Base-by-base conservation (phyloP, 805 yeast species). In the Wickerhamomyces hampshirensis region DNA sequence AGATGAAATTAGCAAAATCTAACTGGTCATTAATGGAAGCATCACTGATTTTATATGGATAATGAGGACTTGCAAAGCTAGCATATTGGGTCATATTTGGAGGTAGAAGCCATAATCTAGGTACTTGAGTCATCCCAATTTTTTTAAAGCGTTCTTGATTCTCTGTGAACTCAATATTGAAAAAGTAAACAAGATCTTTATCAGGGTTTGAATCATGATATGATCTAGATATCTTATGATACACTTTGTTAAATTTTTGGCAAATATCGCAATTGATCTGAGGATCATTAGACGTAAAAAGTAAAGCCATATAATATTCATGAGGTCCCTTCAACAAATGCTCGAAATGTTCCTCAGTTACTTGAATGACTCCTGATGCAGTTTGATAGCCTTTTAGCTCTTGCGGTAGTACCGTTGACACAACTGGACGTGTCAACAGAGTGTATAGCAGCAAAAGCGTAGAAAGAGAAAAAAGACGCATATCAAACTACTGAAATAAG, bases 41-140 rank as follows among this genome's bases (percentile, higher is more conserved):
- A 41, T 59, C 46, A 44, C 60, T 40, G 44, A 56, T 23, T 43
- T 43, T 24, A 56, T 65, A 53, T 39, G 61, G 45, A 65, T 69
- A 48, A 62, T 60, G 62, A 43, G 59, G 59, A 15, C 56, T 48
- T 3, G 40, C 37, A 8, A 52, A 58, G 32, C 50, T 51, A 23
- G 55, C 59, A 17, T 44, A 28, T 28, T 18, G 36, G 4, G 45
- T 47, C 5, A 52, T 33, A 18, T 58, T 50, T 4, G 77, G 82
- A 4, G 88, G 87, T 37, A 74, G 68, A 3, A 82, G 61, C 77
- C 87, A 75, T n/a, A 80, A 46, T 40, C 75, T 79, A 1, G 94
- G 93, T 4, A 80, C 75, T 3, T 74, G 61, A 3, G 58, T 58
- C 38, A 83, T 50, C 3, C 60, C 55, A 35, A 79, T 47, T 8